Conservation (phyloP, 106 monocot species). For the Phalaenopsis aphrodite region DNA sequence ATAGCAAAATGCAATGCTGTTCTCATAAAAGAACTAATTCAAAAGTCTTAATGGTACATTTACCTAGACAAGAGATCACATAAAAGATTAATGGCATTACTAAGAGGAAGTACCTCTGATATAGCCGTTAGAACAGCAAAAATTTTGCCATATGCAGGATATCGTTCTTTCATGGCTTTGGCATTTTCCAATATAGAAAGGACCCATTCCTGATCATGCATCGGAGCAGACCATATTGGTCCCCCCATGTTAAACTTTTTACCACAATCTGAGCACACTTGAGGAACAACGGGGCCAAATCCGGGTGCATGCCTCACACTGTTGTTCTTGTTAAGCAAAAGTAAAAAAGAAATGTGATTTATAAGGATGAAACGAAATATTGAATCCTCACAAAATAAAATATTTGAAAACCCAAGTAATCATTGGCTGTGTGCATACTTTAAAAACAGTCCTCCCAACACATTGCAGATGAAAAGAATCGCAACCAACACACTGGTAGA, state of each 20-base stretch:
- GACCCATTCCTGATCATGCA: constrained; percentile 86
- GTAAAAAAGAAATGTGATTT: constrained; percentile 6
- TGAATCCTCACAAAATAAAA: neutral
- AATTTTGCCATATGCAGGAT: constrained; percentile 89
- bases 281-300: constrained; percentile 72
- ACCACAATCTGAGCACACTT: constrained; percentile 74
- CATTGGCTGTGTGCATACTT: constrained; percentile 37
- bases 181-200: constrained; percentile 54
- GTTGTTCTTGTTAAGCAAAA: constrained; percentile 46
- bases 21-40: neutral
- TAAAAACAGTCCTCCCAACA: constrained; percentile 68
- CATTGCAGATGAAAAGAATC: constrained; percentile 94
- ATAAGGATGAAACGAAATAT: neutral
- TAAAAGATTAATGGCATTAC: neutral
- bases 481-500: constrained; percentile 88
- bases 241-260: constrained; percentile 94
- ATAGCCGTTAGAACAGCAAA: constrained; percentile 73
- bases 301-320: constrained; percentile 65
- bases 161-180: constrained; percentile 54
- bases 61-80: too few species aligned
- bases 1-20: neutral
- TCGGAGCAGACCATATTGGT: constrained; percentile 95
- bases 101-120: constrained; percentile 58
- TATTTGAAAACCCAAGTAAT: neutral
- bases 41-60: neutral